Base-by-base conservation (phyloP, 768 basidiomycete genomes). In the Boletellus sp. region DNA sequence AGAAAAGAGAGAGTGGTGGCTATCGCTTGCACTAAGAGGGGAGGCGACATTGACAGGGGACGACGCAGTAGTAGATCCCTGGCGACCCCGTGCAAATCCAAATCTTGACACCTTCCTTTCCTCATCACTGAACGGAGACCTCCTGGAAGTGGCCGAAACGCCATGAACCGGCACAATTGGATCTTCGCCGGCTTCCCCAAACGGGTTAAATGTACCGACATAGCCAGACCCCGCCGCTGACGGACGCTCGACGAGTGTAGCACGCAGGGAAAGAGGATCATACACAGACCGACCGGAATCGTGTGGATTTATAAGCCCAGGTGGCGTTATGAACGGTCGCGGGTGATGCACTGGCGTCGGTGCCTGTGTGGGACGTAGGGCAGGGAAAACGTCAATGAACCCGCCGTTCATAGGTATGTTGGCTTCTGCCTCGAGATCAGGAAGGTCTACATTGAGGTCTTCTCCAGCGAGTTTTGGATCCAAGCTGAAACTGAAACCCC, bases 401-500 rank as follows among this genome's bases (percentile, higher is more conserved):
- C 76, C 75, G 19, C 86, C 84, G 40, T 70, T 65, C 69, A 87
- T 81, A 26, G 87, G 83, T n/a, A 70, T 72, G 47, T 63, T 74
- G 3, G 79, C 70, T 45, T 70, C 70, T 6, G 67, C 57, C 23
- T 71, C 70, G 41, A 83, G 76, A 39, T 85, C 79, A 4, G 75
- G 70, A 26, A 82, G 67, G 15, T 71, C 65, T 2, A 63, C 62
- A 43, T 78, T 75, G 26, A 75, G 59, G 22, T 59, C 57, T 22
- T 72, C 70, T 23, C 68, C 76, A 6, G 82, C 86, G 23, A 91
- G 72, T 57, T 84, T 88, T 23, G 87, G 86, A 66, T 91, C 90
- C 38, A 93, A 71, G 67, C 84, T 92, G 71, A 94, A 94, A 65
- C 85, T 90, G 72, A 94, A 94, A 9, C 86, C 82, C 28, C 80